A percentile compares a stretch with the other conserved stretches of the same genome.
Evolutionary conservation across 2,329 filamentous ascomycete genomes (phyloP).

Genomic region (Talaromyces sp.): DNA sequence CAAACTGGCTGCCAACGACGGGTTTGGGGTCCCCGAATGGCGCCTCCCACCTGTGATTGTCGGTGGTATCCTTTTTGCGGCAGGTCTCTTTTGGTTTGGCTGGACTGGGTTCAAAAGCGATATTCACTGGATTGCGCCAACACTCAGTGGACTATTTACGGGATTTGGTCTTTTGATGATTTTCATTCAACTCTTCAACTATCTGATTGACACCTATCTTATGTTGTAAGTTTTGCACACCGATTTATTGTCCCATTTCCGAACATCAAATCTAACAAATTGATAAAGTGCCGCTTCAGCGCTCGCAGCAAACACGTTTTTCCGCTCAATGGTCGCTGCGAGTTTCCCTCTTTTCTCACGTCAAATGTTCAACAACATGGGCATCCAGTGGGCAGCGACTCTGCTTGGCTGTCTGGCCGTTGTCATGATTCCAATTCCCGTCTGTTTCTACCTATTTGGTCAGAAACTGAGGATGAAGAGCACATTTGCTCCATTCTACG

Average conservation of each 20-base stretch:
- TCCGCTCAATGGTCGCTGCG: constrained; percentile 32
- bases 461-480: constrained; percentile 19
- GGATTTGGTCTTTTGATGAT: constrained; percentile 28
- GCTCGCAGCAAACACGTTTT: constrained; percentile 33
- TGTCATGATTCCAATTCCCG: constrained; percentile 33
- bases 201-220: constrained; percentile 35
- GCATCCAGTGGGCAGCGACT: constrained; percentile 34
- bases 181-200: constrained; percentile 29
- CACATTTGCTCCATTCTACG: neutral
- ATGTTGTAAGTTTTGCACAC: constrained; percentile 27
- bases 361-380: constrained; percentile 33
- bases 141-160: constrained; percentile 24
- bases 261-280: neutral
- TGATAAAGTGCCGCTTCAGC: constrained; percentile 30
- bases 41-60: constrained; percentile 25
- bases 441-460: constrained; percentile 27
- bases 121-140: constrained; percentile 32
- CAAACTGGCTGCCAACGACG: constrained; percentile 24
- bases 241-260: neutral
- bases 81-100: constrained; percentile 33
- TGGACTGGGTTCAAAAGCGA: constrained; percentile 28
- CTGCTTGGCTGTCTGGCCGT: constrained; percentile 31
- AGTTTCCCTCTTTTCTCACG: constrained; percentile 31
- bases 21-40: constrained; percentile 28
- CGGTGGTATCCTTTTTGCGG: constrained; percentile 26